phyloP scores from a whole-genome alignment of 179 eudicot species.

The Sideroxylon spinosum region DNA sequence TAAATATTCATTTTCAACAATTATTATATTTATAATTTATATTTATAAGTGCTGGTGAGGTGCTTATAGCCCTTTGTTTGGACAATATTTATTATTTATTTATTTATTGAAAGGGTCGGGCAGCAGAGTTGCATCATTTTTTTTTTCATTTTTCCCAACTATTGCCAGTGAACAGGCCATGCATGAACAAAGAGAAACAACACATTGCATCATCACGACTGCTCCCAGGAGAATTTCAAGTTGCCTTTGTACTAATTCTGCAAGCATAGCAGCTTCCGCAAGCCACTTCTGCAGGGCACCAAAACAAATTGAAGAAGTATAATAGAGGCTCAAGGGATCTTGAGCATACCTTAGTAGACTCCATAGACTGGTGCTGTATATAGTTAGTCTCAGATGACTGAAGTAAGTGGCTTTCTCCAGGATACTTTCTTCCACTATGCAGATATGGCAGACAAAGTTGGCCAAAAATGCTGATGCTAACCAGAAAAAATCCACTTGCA shows the following conservation, averaged over 20 bases:
- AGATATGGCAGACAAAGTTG: constrained; percentile 49
- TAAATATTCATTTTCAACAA: not conserved
- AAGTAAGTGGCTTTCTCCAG: constrained; percentile 25
- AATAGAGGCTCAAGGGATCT: not conserved
- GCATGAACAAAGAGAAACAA: not conserved
- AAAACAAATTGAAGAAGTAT: not conserved
- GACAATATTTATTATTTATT: not conserved
- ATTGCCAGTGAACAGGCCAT: not conserved
- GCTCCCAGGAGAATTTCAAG: constrained; percentile 9
- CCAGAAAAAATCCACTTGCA: constrained; percentile 50
- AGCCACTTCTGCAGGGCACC: not conserved
- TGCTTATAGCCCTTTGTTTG: not conserved
- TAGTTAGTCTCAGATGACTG: constrained; percentile 34
- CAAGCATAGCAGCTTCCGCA: constrained; percentile 8
- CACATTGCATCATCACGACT: not conserved
- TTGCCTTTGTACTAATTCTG: not conserved
- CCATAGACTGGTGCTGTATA: constrained; percentile 32
- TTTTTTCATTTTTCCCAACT: not conserved
- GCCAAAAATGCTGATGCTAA: constrained; percentile 49
- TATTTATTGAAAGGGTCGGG: not conserved
- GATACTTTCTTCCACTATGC: constrained; percentile 32
- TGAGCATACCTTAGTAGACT: constrained; percentile 42
- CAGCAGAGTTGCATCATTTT: not conserved
- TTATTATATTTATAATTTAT: not conserved
- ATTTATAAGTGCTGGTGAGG: not conserved